A percentile compares a stretch with the other conserved stretches of the same genome.
Evolutionary conservation across 1,284 basidiomycete genomes (phyloP).

Genomic region (Malassezia yamatoensis): DNA sequence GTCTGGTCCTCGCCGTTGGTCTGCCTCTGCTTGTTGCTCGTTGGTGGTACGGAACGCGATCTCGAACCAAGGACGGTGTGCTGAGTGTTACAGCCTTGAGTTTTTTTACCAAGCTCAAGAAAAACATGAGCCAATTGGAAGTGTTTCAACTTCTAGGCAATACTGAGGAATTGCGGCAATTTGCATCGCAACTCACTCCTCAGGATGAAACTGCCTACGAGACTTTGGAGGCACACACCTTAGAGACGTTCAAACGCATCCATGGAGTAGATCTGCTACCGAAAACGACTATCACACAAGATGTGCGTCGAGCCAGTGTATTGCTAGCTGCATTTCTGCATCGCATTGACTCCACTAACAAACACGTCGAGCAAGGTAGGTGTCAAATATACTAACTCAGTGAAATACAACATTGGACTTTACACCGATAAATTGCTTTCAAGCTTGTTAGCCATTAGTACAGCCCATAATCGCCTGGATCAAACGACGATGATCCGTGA

Average conservation of each 20-base stretch:
- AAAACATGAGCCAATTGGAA: slow-evolving; percentile 66
- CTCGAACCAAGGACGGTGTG: slow-evolving; percentile 85
- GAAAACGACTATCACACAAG: slow-evolving; percentile 1
- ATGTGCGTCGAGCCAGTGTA: slow-evolving; percentile 32
- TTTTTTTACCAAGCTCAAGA: slow-evolving; percentile 78
- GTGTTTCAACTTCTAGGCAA: slow-evolving; percentile 66
- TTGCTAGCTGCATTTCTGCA: slow-evolving; percentile 79
- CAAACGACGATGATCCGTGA: slow-evolving; percentile 70
- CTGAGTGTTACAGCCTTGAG: slow-evolving; percentile 70
- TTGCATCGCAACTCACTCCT: slow-evolving; percentile 48
- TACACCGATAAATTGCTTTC: slow-evolving; percentile 56
- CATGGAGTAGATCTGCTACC: neutral
- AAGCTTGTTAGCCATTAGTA: slow-evolving; percentile 70
- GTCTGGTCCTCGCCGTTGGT: slow-evolving; percentile 70
- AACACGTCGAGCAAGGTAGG: slow-evolving; percentile 14
- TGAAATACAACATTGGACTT: slow-evolving; percentile 27
- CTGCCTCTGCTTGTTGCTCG: slow-evolving; percentile 69
- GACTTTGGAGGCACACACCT: slow-evolving; percentile 53
- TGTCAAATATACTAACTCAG: neutral
- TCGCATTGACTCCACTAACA: slow-evolving; percentile 49
- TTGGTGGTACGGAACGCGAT: slow-evolving; percentile 94
- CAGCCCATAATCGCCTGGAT: slow-evolving; percentile 81
- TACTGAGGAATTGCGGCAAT: slow-evolving; percentile 57
- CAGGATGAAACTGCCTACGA: slow-evolving; percentile 27
- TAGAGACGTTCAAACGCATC: neutral